phyloP scores from a whole-genome alignment of 805 yeast genomes.

The Wickerhamiella cacticola region DNA sequence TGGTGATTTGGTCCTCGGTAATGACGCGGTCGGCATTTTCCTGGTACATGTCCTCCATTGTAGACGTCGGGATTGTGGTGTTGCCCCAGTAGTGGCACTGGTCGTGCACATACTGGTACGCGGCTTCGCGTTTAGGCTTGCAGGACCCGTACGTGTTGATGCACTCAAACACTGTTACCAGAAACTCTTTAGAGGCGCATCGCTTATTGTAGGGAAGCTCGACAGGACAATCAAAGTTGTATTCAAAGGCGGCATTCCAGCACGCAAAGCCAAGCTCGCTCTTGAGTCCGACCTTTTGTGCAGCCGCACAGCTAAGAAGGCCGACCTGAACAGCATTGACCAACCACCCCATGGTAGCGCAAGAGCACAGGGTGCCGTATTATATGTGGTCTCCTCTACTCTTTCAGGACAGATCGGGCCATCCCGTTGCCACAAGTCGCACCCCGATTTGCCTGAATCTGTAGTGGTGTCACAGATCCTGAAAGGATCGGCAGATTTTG shows the following conservation, averaged over 20 bases:
- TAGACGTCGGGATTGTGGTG: conserved; percentile 17
- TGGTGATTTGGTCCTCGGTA: neutral
- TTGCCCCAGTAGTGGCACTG: conserved; percentile 27
- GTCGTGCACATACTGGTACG: conserved; percentile 22
- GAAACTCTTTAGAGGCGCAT: conserved; percentile 23
- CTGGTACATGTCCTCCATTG: conserved; percentile 22
- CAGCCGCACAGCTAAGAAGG: conserved; percentile 6
- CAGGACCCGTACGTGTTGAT: conserved; percentile 21
- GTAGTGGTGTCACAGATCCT: neutral
- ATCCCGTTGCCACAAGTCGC: neutral
- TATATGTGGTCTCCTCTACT: neutral
- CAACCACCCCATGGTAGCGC: neutral
- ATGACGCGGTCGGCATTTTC: neutral
- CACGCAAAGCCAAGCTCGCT: conserved; percentile 27
- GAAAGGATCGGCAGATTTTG: neutral
- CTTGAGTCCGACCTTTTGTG: conserved; percentile 27
- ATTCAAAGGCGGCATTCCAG: conserved; percentile 26
- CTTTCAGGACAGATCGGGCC: neutral
- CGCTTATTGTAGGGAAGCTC: conserved; percentile 23
- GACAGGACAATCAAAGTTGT: conserved; percentile 25
- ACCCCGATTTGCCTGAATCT: neutral
- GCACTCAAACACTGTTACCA: conserved; percentile 26
- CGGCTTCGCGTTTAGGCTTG: conserved; percentile 21
- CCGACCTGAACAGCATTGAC: neutral
- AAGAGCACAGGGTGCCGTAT: neutral